Conservation (phyloP, 2,329 filamentous ascomycete species). For the Annulohypoxylon truncatum region DNA sequence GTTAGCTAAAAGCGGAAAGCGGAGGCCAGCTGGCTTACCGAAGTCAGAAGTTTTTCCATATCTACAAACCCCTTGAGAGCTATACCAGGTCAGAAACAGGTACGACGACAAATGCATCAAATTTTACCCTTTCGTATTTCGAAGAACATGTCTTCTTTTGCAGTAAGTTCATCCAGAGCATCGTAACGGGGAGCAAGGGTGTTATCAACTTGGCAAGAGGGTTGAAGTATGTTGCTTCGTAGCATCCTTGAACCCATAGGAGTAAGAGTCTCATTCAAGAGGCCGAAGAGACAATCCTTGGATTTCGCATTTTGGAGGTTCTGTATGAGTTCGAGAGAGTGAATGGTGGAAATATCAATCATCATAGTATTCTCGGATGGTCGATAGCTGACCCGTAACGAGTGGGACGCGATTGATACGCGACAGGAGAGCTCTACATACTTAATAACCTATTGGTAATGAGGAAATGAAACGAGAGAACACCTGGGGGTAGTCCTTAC, state of each 20-base stretch:
- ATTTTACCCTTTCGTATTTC: conserved; percentile 74
- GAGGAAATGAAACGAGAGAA: conserved; percentile 31
- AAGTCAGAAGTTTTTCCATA: conserved; percentile 81
- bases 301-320: conserved; percentile 84
- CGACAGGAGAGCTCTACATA: conserved; percentile 79
- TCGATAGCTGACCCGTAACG: conserved; percentile 86
- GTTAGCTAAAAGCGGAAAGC: conserved; percentile 31
- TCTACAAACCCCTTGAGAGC: conserved; percentile 82
- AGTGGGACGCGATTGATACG: conserved; percentile 78
- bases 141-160: conserved; percentile 86
- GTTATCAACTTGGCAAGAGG: conserved; percentile 74
- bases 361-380: conserved; percentile 94
- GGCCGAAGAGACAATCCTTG: conserved; percentile 82
- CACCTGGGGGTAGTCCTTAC: conserved; percentile 61
- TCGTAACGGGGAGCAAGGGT: conserved; percentile 81
- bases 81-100: conserved; percentile 49
- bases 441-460: conserved; percentile 72
- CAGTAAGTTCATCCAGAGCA: conserved; percentile 83
- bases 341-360: conserved; percentile 90
- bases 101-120: not conserved
- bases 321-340: conserved; percentile 89
- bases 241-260: conserved; percentile 90
- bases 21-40: conserved; percentile 58
- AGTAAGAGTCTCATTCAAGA: conserved; percentile 86
- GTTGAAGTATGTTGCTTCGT: conserved; percentile 87